Evolutionary conservation across 2,329 filamentous ascomycete genomes (phyloP).

Genomic region (Rhynchosporium secalis): DNA sequence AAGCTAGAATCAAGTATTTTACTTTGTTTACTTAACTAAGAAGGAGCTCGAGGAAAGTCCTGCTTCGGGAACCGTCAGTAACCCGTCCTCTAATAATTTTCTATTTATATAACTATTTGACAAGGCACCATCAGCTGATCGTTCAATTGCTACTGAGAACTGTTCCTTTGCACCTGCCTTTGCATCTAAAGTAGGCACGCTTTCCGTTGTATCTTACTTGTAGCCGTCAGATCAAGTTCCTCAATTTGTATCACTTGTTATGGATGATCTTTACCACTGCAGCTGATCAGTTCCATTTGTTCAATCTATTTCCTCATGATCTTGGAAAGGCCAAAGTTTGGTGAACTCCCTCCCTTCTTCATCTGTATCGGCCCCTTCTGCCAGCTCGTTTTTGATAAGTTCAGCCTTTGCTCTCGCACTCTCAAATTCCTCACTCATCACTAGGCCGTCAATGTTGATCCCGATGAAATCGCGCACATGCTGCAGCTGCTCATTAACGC

Average conservation of each 20-base stretch:
- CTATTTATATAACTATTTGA: too few relatives aligned
- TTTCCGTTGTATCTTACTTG: too few relatives aligned
- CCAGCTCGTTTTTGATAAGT: conserved; percentile 27
- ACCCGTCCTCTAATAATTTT: too few relatives aligned
- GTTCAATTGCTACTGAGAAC: too few relatives aligned
- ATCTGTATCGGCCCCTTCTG: conserved; percentile 27
- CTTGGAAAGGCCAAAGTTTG: conserved; percentile 26
- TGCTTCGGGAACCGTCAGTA: too few relatives aligned
- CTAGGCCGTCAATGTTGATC: conserved; percentile 27
- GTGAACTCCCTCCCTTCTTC: conserved; percentile 26
- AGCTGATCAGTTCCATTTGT: conserved; percentile 7
- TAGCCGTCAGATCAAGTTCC: background rate
- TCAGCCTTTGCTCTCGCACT: conserved; percentile 22
- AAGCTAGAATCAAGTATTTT: too few relatives aligned
- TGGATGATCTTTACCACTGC: conserved; percentile 1
- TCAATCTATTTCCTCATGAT: conserved; percentile 29
- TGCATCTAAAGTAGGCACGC: too few relatives aligned
- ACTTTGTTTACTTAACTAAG: too few relatives aligned
- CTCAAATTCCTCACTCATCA: conserved; percentile 28
- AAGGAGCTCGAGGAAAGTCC: too few relatives aligned
- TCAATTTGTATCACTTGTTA: conserved; percentile 9
- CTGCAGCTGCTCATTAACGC: conserved; percentile 28
- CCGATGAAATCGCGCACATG: conserved; percentile 27
- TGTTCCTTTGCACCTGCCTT: too few relatives aligned
- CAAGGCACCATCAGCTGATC: too few relatives aligned